Base-by-base conservation (phyloP, 495 filamentous ascomycete species). In the Chaetomium fimeti region DNA sequence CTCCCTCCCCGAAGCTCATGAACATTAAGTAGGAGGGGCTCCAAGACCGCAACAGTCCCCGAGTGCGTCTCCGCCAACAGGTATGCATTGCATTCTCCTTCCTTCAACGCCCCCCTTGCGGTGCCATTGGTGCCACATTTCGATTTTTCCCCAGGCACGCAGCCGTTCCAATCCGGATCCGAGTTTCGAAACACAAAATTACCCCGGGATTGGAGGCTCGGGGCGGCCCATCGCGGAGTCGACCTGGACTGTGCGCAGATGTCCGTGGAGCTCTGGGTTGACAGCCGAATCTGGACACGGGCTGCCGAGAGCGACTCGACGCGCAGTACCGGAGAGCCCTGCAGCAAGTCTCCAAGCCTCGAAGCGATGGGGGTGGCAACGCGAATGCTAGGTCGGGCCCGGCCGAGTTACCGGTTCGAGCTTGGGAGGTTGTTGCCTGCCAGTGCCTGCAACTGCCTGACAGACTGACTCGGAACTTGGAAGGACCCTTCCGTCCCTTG, bases 281-380 rank as follows among this genome's bases (percentile, higher is more conserved):
- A 55, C 15, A 54, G 45, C 64, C 64, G 59, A 45, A 66, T 42
- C 42, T 66, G 64, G 64, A 66, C 63, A 47, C 58, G 42, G 63
- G 63, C 38, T 65, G 57, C 62, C 55, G 62, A 59, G 45, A 18
- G 20, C 18, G n/a, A 60, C 63, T 13, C 42, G 29, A 29, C n/a
- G 32, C 53, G 25, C 51, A 47, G 45, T 57, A 7, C 8, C 42
- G 38, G 43, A 29, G n/a, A 53, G 55, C 55, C 54, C 27, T 57
- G 62, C 62, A 64, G 53, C 29, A 63, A 20, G n/a, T 7, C 29
- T 32, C 3, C 3, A 32, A 32, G 32, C 24, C 54, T 55, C 18
- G n/a, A 22, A 62, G 20, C 32, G 45, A 51, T 36, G 45, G 25
- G 45, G n/a, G 22, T 27, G 20, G 38, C 18, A 40, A 43, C 38